Conservation (phyloP, 2,329 filamentous ascomycete species). For the Colletotrichum scovillei region DNA sequence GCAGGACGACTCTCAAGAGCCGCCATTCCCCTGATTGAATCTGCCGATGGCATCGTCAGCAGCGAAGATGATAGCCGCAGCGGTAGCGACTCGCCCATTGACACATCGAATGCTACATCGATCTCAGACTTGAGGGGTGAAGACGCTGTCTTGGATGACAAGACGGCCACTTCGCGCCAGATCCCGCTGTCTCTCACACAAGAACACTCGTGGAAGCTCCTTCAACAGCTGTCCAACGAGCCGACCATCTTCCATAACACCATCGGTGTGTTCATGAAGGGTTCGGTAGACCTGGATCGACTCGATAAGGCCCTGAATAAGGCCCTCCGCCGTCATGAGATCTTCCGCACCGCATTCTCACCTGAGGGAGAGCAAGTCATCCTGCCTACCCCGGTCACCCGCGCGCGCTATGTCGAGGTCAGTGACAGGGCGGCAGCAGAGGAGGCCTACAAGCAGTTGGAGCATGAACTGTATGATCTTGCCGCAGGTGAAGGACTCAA, state of each 20-base stretch:
- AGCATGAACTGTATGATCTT: constrained; percentile 1
- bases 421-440: background rate
- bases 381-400: background rate
- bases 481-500: constrained; percentile 4
- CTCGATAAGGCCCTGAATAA: constrained; percentile 47
- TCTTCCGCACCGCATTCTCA: constrained; percentile 46
- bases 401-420: background rate
- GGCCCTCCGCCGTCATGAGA: constrained; percentile 45
- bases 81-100: background rate
- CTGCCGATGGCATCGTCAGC: background rate
- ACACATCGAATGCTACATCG: background rate
- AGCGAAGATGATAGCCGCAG: background rate
- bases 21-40: constrained; percentile 5
- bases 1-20: background rate
- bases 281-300: constrained; percentile 46
- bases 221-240: constrained; percentile 46
- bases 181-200: constrained; percentile 2
- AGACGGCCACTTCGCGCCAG: background rate
- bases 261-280: constrained; percentile 39
- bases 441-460: background rate
- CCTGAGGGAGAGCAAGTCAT: background rate
- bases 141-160: background rate
- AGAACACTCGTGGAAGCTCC: constrained; percentile 39
- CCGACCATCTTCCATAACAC: constrained; percentile 55
- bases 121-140: background rate